Evolutionary conservation across 225 moss, liverwort and hornwort species (phyloP).

Genomic region (Thuidium tamariscinum): DNA sequence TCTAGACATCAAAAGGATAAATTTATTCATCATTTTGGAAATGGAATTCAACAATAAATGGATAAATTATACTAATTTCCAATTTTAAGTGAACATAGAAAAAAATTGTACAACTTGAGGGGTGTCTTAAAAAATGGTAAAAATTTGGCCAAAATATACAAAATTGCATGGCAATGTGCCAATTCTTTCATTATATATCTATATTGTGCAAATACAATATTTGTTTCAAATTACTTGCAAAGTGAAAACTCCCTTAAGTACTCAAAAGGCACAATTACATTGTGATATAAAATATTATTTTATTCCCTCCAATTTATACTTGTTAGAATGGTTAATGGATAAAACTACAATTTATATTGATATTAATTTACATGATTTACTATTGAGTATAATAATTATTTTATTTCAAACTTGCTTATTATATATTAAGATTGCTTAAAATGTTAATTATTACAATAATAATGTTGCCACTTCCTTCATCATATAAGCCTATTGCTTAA

Average conservation of each 20-base stretch:
- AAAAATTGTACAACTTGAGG: not conserved
- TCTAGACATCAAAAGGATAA: no score
- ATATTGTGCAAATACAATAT: not conserved
- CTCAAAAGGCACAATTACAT: no score
- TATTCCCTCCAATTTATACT: not conserved
- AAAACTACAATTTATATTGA: fast-evolving
- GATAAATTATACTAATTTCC: not conserved
- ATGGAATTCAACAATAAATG: no score
- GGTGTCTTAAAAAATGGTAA: not conserved
- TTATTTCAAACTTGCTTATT: not conserved
- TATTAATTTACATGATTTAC: fast-evolving
- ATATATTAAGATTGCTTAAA: not conserved
- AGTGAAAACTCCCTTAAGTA: not conserved
- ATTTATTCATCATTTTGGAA: no score
- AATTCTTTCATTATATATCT: not conserved
- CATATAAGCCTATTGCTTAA: not conserved
- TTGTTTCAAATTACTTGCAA: not conserved
- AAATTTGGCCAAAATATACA: not conserved
- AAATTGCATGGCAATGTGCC: not conserved
- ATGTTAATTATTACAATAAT: not conserved
- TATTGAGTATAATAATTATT: fast-evolving
- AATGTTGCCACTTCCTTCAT: not conserved
- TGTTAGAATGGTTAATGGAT: fast-evolving
- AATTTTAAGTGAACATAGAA: not conserved
- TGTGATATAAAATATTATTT: fast-evolving